These are phyloP conservation scores for Zangia roseola DNA, from an alignment of 768 basidiomycete species.

Conservation along the genomic window DNA sequence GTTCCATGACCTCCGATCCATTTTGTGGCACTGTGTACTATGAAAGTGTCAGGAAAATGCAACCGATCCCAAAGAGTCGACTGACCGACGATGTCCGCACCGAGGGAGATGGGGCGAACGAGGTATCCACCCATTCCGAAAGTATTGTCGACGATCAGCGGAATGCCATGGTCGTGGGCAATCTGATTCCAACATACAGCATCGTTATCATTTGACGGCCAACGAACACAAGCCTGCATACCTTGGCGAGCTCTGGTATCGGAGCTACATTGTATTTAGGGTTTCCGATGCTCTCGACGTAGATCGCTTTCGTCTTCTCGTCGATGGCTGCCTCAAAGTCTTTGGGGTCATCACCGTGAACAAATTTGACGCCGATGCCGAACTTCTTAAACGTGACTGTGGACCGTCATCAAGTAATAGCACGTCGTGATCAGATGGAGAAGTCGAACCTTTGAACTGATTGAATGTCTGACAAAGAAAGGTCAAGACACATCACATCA, in stretches of 20 bases:
- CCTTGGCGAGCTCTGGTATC: slow-evolving; percentile 58
- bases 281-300: slow-evolving; percentile 61
- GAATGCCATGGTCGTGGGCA: slow-evolving; percentile 59
- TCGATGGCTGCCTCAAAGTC: slow-evolving; percentile 55
- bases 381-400: slow-evolving; percentile 54
- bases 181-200: slow-evolving; percentile 32
- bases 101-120: slow-evolving; percentile 51
- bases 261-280: slow-evolving; percentile 56
- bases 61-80: background rate
- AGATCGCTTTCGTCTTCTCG: slow-evolving; percentile 57
- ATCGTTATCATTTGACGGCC: background rate
- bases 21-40: slow-evolving; percentile 60
- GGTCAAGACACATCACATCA: background rate
- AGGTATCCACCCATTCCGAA: slow-evolving; percentile 63
- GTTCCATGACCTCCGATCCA: slow-evolving; percentile 73
- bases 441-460: slow-evolving; percentile 53
- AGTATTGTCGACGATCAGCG: slow-evolving; percentile 66
- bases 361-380: slow-evolving; percentile 55
- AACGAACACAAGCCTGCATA: slow-evolving; percentile 9
- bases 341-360: slow-evolving; percentile 44
- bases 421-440: background rate
- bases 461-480: slow-evolving; percentile 49
- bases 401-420: background rate
- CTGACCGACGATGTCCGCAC: slow-evolving; percentile 54
- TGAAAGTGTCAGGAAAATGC: background rate